Base-by-base conservation (phyloP, 192 early-diverging fungal genomes). In the Coemansia sp. region DNA sequence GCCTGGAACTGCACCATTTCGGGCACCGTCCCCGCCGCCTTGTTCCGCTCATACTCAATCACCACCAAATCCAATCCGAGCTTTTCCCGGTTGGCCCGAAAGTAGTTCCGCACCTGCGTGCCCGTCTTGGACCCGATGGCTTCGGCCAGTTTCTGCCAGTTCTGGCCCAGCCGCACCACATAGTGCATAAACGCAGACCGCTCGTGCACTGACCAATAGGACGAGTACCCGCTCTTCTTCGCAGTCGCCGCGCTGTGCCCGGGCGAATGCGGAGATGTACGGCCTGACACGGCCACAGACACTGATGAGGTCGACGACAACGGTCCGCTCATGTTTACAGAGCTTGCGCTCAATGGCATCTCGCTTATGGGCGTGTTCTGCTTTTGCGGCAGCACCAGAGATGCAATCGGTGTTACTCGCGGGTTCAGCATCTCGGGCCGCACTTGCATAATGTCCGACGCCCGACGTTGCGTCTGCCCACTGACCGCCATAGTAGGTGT, bases 191-290 rank as follows among this genome's bases (percentile, higher is more conserved):
- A 97, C 31, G 89, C 88, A 2, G 82, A 70, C 26, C 86, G 87
- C 66, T 97, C 94, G 19, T 85, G 84, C 6, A 86, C 82, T n/a
- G 93, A 88, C 94, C 94, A 97, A 62, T 94, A 94, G 1, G 94
- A 94, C 23, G 90, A 91, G 60, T 83, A 87, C 11, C 80, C 71
- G 65, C 69, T 80, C 45, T 80, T 80, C 59, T 72, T 72, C 8
- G 76, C 76, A 4, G 75, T 72, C 41, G 41, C 26, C 17, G 53
- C 27, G 62, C 69, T 60, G 14, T 62, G 43, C 2, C 49, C 61
- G 29, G 68, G 48, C 55, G 62, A 55, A 26, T 55, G 53, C 26
- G 53, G 53, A 10, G 53, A 55, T 29, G 53, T 55, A 16, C 53
- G 53, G 7, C 53, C 53, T 9, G 53, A 55, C 26, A 26, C 53